Conservation (phyloP, 768 basidiomycete species). For the Trametes elegans region DNA sequence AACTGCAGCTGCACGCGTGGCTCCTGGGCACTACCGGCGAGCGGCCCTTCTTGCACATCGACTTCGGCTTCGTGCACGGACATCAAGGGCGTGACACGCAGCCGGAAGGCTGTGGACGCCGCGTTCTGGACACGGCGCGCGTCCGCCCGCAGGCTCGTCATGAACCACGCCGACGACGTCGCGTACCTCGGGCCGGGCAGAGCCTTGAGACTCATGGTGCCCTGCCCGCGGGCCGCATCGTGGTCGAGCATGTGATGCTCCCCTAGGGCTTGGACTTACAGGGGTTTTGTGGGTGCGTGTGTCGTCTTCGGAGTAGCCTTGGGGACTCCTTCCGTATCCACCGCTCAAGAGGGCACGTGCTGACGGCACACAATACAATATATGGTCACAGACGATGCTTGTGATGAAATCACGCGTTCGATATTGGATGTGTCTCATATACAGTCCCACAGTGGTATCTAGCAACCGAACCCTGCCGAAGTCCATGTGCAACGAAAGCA, state of each 20-base stretch:
- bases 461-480: too few species aligned
- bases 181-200: constrained; percentile 26
- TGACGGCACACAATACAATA: too few species aligned
- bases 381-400: too few species aligned
- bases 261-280: constrained; percentile 23
- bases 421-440: too few species aligned
- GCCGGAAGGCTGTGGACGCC: neutral
- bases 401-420: too few species aligned
- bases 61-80: constrained; percentile 35
- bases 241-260: constrained; percentile 19
- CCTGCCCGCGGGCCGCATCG: constrained; percentile 16
- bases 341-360: too few species aligned
- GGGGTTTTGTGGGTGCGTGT: too few species aligned
- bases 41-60: constrained; percentile 38
- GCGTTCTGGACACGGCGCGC: constrained; percentile 9
- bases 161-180: constrained; percentile 28
- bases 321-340: too few species aligned
- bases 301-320: too few species aligned
- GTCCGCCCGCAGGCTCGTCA: constrained; percentile 22
- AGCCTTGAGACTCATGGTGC: constrained; percentile 27
- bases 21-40: constrained; percentile 34
- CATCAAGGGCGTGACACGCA: constrained; percentile 1
- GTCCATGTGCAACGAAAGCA: too few species aligned
- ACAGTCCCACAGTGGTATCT: too few species aligned
- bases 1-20: constrained; percentile 54